Conservation (phyloP, 257 asterid genomes). For the Ligustrum vulgare region DNA sequence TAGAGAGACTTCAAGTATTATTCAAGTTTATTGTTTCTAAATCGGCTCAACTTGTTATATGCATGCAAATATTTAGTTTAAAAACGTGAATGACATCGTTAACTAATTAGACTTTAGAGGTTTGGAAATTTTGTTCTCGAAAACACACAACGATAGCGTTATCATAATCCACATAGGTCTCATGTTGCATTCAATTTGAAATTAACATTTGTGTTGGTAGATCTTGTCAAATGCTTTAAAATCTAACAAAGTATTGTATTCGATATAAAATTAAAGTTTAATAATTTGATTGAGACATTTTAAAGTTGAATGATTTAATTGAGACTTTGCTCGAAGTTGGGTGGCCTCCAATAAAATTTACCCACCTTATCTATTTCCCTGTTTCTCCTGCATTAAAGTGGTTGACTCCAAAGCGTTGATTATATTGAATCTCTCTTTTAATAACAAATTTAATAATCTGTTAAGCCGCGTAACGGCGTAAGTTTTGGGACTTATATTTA, state of each 20-base stretch:
- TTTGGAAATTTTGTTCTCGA: too few relatives aligned
- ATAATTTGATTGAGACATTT: neutral
- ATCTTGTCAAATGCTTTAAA: neutral
- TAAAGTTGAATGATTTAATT: neutral
- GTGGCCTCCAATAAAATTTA: neutral
- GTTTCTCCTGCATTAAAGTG: neutral
- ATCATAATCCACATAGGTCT: too few relatives aligned
- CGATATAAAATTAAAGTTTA: neutral
- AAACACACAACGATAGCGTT: too few relatives aligned
- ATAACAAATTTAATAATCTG: neutral
- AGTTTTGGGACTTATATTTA: too few relatives aligned
- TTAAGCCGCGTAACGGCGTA: neutral
- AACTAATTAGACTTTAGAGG: too few relatives aligned
- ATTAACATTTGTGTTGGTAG: too few relatives aligned
- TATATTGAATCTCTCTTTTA: too few relatives aligned
- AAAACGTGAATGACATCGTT: too few relatives aligned
- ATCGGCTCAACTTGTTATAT: too few relatives aligned
- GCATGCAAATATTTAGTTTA: too few relatives aligned
- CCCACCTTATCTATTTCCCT: neutral
- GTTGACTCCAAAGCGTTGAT: neutral
- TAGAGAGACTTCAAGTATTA: too few relatives aligned
- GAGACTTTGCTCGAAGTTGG: neutral
- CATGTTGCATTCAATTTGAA: neutral
- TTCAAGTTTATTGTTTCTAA: too few relatives aligned
- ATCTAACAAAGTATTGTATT: neutral